Percentiles rank a stretch among this genome's conserved stretches.
Conservation (phyloP, 2,329 filamentous ascomycete genomes). For the Verticillium longisporum region DNA sequence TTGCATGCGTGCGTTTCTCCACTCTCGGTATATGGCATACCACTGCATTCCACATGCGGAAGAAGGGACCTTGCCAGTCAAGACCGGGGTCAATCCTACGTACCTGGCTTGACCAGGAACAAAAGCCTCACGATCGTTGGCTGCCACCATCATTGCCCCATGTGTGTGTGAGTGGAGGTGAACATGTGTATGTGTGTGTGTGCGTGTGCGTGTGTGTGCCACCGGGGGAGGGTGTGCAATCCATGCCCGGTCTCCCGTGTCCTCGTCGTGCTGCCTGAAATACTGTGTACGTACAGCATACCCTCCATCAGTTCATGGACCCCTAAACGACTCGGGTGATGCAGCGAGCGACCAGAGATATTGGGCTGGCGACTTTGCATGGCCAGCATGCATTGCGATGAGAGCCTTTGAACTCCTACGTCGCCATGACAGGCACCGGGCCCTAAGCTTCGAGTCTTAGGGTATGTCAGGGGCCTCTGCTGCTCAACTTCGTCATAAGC, state of each 20-base stretch:
- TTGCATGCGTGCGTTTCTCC: neutral
- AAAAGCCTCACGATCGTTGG: constrained; percentile 2
- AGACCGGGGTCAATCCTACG: neutral
- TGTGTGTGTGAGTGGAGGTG: neutral
- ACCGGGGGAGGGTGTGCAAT: constrained; percentile 2
- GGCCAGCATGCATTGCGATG: neutral
- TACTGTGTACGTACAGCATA: neutral
- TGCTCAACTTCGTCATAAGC: neutral
- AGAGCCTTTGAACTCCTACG: neutral
- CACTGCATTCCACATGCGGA: neutral
- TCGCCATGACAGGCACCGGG: neutral
- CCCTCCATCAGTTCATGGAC: neutral
- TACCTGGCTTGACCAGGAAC: neutral
- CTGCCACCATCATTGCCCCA: neutral
- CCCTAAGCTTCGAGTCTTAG: neutral
- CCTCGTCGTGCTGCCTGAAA: neutral
- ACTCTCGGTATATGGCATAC: constrained; percentile 2
- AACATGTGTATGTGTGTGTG: neutral
- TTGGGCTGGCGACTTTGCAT: neutral
- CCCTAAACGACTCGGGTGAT: neutral
- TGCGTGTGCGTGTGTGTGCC: neutral
- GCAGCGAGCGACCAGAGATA: neutral
- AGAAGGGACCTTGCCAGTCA: neutral
- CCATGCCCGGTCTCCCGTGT: neutral
- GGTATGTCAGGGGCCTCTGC: neutral